phyloP scores from a whole-genome alignment of 352 stramenopile species.

The Phytopythium cucurbitacearum region DNA sequence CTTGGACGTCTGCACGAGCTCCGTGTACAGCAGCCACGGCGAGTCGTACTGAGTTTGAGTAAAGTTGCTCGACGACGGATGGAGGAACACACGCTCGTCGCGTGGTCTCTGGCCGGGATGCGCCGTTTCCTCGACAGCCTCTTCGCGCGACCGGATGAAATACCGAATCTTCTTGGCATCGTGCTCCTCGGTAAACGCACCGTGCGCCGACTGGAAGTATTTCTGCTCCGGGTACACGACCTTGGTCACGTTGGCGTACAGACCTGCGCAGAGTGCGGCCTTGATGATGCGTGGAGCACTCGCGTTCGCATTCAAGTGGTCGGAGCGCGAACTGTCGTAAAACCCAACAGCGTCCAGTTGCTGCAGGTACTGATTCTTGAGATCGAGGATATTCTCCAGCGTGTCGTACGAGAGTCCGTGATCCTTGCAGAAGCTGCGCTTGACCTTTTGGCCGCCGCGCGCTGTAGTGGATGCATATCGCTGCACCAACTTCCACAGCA shows the following conservation, averaged over 20 bases:
- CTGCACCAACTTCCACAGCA: constrained; percentile 80
- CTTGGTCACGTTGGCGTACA: constrained; percentile 80
- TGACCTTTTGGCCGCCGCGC: constrained; percentile 41
- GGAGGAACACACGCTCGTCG: constrained; percentile 94
- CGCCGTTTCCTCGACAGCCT: constrained; percentile 3
- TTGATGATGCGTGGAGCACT: constrained; percentile 90
- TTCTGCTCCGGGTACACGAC: constrained; percentile 91
- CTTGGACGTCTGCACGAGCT: constrained; percentile 96
- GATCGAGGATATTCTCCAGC: constrained; percentile 90
- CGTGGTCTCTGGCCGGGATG: constrained; percentile 16
- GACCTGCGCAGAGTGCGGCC: constrained; percentile 70
- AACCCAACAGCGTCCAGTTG: constrained; percentile 77
- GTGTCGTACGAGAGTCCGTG: constrained; percentile 81
- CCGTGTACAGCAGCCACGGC: constrained; percentile 95
- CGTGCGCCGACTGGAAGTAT: constrained; percentile 92
- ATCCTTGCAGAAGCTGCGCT: constrained; percentile 65
- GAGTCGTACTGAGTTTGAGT: constrained; percentile 91
- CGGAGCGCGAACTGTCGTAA: constrained; percentile 40
- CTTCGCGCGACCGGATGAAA: constrained; percentile 62
- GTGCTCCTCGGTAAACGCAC: constrained; percentile 87
- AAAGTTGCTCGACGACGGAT: constrained; percentile 93
- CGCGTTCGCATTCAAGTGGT: constrained; percentile 57
- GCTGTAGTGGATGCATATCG: constrained; percentile 31
- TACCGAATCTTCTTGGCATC: constrained; percentile 93
- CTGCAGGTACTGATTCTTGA: constrained; percentile 85